Evolutionary conservation across 306 rosid species (phyloP).

Genomic region (Quercus alba): DNA sequence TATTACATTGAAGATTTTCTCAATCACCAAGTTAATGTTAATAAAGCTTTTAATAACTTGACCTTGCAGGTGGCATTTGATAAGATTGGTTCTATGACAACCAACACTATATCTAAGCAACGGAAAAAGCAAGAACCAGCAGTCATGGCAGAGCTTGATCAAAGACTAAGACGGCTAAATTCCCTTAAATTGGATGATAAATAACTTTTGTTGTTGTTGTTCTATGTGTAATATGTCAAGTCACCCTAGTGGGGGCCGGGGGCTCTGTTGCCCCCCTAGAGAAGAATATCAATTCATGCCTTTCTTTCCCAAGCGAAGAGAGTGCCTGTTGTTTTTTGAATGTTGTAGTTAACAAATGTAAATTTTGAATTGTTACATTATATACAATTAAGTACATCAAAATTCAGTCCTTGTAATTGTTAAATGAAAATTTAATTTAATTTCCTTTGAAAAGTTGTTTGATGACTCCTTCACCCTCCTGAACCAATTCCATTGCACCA

Average conservation of each 20-base stretch:
- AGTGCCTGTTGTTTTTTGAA: slow-evolving; percentile 36
- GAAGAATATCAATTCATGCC: slow-evolving; percentile 23
- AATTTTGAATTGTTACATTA: slow-evolving; percentile 31
- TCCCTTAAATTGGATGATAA: slow-evolving; percentile 57
- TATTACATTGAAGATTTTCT: not conserved
- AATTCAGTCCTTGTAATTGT: slow-evolving; percentile 12
- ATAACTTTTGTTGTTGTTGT: slow-evolving; percentile 24
- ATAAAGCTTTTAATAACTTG: not conserved
- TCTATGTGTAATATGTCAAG: slow-evolving; percentile 31
- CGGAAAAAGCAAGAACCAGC: slow-evolving; percentile 98
- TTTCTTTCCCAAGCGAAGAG: slow-evolving; percentile 21
- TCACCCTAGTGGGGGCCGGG: slow-evolving; percentile 23
- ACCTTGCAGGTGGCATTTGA: slow-evolving; percentile 90
- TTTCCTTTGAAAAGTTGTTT: not conserved
- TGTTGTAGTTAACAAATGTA: slow-evolving; percentile 63
- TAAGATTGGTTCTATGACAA: slow-evolving; percentile 90
- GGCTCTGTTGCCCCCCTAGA: slow-evolving; percentile 22
- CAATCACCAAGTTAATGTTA: not conserved
- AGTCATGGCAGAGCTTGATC: slow-evolving; percentile 94
- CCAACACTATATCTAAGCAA: slow-evolving; percentile 86
- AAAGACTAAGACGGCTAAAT: slow-evolving; percentile 73
- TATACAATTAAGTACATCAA: slow-evolving; percentile 30
- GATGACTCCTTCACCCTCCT: not conserved
- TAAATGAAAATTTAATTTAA: not conserved
- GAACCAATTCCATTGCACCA: not conserved